These are phyloP conservation scores for Akanthomyces uredinophilus DNA, from an alignment of 2,329 filamentous ascomycete genomes.

Conservation along the genomic window DNA sequence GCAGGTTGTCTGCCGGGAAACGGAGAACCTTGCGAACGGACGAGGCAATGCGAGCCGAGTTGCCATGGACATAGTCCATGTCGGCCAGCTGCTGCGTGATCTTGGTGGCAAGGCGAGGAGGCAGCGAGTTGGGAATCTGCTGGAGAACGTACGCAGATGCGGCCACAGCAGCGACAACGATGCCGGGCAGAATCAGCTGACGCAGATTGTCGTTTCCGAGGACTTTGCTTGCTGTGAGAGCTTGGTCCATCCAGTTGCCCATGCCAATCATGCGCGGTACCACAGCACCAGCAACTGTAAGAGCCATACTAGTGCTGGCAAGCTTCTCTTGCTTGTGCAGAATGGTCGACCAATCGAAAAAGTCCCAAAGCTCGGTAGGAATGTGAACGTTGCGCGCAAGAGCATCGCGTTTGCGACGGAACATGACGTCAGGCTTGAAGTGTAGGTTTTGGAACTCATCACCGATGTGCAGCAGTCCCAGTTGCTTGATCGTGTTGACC, in stretches of 20 bases:
- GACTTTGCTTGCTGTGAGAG: conserved; percentile 72
- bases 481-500: conserved; percentile 80
- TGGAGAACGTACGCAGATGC: conserved; percentile 76
- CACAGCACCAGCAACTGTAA: conserved; percentile 84
- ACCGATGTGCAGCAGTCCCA: conserved; percentile 83
- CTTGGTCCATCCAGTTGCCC: conserved; percentile 84
- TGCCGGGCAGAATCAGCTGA: conserved; percentile 72
- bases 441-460: conserved; percentile 79
- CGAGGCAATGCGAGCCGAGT: conserved; percentile 75
- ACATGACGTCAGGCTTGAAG: conserved; percentile 93
- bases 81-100: conserved; percentile 73
- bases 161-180: conserved; percentile 69
- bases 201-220: conserved; percentile 77
- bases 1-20: conserved; percentile 79
- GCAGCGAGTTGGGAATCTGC: conserved; percentile 84
- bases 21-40: conserved; percentile 87
- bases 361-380: conserved; percentile 84
- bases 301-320: conserved; percentile 87
- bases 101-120: conserved; percentile 77
- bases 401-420: conserved; percentile 73
- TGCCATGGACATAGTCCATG: conserved; percentile 89
- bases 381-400: conserved; percentile 82
- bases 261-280: conserved; percentile 78
- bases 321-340: conserved; percentile 92
- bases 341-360: conserved; percentile 79